Conservation (phyloP, 2,329 filamentous ascomycete genomes). For the Colletotrichum sp. region DNA sequence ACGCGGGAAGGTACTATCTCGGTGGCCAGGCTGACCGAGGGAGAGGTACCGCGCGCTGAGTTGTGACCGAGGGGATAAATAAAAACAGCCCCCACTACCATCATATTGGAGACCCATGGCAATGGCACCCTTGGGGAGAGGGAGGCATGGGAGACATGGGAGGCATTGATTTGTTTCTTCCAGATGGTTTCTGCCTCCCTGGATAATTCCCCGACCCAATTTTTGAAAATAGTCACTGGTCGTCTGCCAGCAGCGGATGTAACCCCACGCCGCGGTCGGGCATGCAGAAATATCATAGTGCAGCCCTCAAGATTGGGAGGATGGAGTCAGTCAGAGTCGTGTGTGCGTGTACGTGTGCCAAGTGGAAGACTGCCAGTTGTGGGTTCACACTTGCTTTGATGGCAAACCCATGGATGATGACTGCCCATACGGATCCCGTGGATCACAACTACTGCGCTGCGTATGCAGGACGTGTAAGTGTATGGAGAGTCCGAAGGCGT, state of each 20-base stretch:
- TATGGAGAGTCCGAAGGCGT: neutral
- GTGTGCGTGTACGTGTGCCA: neutral
- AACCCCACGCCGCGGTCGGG: neutral
- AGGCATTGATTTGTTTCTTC: conserved; percentile 14
- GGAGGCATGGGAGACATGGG: neutral
- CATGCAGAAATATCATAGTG: neutral
- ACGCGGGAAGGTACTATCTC: neutral
- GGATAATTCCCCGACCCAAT: neutral
- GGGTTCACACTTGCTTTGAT: neutral
- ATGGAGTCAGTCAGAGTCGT: neutral
- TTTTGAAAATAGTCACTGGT: conserved; percentile 3
- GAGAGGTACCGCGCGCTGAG: neutral
- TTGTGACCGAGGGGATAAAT: neutral
- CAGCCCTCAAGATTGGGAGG: neutral
- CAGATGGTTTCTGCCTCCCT: conserved; percentile 3
- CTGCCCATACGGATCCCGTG: neutral
- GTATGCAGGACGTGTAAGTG: neutral
- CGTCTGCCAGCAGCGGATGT: neutral
- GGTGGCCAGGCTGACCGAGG: neutral
- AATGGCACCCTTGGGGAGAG: neutral
- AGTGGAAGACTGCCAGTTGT: neutral
- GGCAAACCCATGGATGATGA: neutral
- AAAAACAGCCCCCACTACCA: neutral
- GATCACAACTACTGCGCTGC: neutral
- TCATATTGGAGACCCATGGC: neutral